Conservation (phyloP, 148 eudicot genomes). For the Camellia sinensis region DNA sequence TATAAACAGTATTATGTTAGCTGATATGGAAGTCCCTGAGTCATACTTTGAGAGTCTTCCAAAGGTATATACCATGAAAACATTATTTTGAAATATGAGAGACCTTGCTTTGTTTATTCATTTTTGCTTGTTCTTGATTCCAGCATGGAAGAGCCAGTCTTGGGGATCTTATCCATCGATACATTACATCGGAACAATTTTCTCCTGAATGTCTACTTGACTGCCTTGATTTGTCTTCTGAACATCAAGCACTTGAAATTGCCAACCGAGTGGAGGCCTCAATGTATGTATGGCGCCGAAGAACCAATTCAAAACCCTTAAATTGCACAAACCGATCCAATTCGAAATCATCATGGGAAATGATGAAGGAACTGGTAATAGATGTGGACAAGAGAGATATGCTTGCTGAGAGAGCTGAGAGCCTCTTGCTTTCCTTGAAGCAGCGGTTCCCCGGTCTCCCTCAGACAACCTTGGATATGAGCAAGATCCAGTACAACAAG, state of each 20-base stretch:
- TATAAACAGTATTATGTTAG: slow-evolving; percentile 45
- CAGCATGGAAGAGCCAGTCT: slow-evolving; percentile 58
- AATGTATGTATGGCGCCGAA: slow-evolving; percentile 54
- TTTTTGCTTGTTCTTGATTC: background rate
- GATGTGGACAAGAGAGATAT: slow-evolving; percentile 55
- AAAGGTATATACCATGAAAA: slow-evolving; percentile 42
- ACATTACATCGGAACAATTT: slow-evolving; percentile 57
- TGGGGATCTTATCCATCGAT: slow-evolving; percentile 56
- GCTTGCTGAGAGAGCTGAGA: slow-evolving; percentile 63
- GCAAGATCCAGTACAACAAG: slow-evolving; percentile 69
- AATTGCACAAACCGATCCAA: slow-evolving; percentile 29
- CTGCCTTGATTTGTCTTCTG: slow-evolving; percentile 62
- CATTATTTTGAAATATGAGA: background rate
- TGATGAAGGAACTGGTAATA: slow-evolving; percentile 54
- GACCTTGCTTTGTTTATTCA: background rate
- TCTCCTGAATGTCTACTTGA: slow-evolving; percentile 57
- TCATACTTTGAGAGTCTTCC: slow-evolving; percentile 57
- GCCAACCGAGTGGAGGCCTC: slow-evolving; percentile 65
- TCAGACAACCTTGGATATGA: slow-evolving; percentile 66
- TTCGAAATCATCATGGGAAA: slow-evolving; percentile 65
- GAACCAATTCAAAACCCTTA: slow-evolving; percentile 29
- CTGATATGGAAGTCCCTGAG: slow-evolving; percentile 60
- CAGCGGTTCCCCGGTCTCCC: slow-evolving; percentile 66
- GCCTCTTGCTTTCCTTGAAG: slow-evolving; percentile 51
- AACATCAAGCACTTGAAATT: slow-evolving; percentile 61